Base-by-base conservation (phyloP, 2,329 filamentous ascomycete species). In the Ambrosiella beaveri region DNA sequence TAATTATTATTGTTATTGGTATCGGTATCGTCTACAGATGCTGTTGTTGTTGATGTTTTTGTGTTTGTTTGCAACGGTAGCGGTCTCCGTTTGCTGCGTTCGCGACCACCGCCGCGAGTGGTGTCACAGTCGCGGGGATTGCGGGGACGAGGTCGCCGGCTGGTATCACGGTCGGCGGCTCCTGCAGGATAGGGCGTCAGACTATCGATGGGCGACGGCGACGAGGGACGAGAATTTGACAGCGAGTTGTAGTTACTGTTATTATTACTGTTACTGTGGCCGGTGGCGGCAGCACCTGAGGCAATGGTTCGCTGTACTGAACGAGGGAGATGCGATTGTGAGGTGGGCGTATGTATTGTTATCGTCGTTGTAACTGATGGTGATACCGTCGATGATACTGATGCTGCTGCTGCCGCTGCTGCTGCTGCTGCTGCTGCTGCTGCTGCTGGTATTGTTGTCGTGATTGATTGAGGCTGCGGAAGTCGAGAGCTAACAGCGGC, bases 401-500 rank as follows among this genome's bases (percentile, higher is more conserved):
- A 2, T 27, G 27, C 27, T 27, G 27, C 19, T 27, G 19, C 27
- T 27, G 27, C 27, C n/a, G n/a, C 5, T 27, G 3, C 27, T 27
- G 27, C 27, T 27, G 27, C 19, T 27, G 19, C 27, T 27, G 27
- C 27, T 27, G 27, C 2, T 27, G 27, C 3, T 27, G 27, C 5
- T 27, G 27, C 5, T 27, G 27, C 5, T 27, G 27, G 3, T 27
- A 4, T 27, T 27, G 3, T 27, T 4, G 27, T 27, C 3, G 27
- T 4, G 27, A 27, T 27, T 8, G 35, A 45, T 13, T 54, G 41
- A 37, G 49, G 41, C 41, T 41, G 41, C 58, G 75, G 74, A 15
- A 77, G 65, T 47, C 56, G 51, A 54, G 59, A 60, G 6, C 44
- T 44, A 36, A 38, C 19, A 15, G 39, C 52, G 11, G 58, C 49